A percentile compares a stretch with the other conserved stretches of the same genome.
Evolutionary conservation across 306 rosid genomes (phyloP).

Genomic region (Cicer arietinum): DNA sequence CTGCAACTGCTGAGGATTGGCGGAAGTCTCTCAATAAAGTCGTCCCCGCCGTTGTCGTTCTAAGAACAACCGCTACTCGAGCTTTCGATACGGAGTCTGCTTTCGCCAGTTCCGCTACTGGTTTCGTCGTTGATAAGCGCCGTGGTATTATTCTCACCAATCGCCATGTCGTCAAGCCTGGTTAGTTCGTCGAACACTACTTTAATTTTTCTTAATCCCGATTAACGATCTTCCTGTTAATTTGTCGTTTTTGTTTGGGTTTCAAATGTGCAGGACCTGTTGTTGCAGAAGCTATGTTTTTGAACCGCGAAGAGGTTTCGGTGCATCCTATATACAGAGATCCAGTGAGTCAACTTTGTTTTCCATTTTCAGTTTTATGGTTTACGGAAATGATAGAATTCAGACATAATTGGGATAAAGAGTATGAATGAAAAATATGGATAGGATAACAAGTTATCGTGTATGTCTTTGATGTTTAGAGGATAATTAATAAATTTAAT

Average conservation of each 20-base stretch:
- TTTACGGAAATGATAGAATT: too few relatives aligned
- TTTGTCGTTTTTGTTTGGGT: conserved; percentile 2
- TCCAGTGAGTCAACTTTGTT: conserved; percentile 67
- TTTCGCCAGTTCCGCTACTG: conserved; percentile 86
- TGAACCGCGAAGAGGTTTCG: conserved; percentile 95
- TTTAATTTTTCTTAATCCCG: not conserved
- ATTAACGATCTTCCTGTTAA: conserved; percentile 31
- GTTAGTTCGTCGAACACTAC: conserved; percentile 40
- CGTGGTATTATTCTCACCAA: conserved; percentile 96
- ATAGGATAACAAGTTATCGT: too few relatives aligned
- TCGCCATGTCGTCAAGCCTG: conserved; percentile 97
- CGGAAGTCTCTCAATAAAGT: conserved; percentile 78
- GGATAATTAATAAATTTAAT: too few relatives aligned
- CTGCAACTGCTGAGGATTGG: conserved; percentile 91
- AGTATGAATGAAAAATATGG: too few relatives aligned
- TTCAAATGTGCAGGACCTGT: conserved; percentile 84
- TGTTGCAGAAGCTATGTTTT: conserved; percentile 92
- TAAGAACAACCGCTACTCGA: conserved; percentile 83
- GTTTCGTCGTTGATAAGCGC: conserved; percentile 88
- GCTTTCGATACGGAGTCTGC: conserved; percentile 96
- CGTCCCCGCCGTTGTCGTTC: conserved; percentile 91
- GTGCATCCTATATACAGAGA: conserved; percentile 91
- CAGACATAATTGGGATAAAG: too few relatives aligned
- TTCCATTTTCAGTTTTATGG: not conserved
- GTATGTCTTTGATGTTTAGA: too few relatives aligned